phyloP scores from a whole-genome alignment of 148 eudicot genomes.

The Fagopyrum esculentum region DNA sequence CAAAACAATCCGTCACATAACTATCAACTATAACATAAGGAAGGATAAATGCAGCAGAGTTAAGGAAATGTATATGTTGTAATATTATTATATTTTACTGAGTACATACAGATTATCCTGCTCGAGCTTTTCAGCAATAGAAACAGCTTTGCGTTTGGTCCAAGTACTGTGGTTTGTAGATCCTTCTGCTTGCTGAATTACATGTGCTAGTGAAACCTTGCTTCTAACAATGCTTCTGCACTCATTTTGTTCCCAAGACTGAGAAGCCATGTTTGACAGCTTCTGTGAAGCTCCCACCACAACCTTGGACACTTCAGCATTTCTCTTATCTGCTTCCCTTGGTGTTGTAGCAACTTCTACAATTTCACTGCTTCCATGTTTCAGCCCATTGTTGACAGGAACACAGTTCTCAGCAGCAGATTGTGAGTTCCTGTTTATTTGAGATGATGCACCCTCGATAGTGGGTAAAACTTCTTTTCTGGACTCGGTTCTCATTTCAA shows the following conservation, averaged over 20 bases:
- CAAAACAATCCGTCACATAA: background rate
- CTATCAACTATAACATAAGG: background rate
- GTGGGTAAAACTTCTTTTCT: conserved; percentile 33
- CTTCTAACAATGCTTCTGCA: conserved; percentile 65
- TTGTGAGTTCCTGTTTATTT: conserved; percentile 19
- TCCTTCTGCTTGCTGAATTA: conserved; percentile 86
- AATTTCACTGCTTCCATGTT: conserved; percentile 53
- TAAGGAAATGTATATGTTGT: background rate
- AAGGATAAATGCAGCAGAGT: background rate
- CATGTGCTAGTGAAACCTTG: conserved; percentile 89
- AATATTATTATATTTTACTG: background rate
- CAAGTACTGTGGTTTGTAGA: conserved; percentile 54
- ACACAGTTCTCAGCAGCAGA: conserved; percentile 14
- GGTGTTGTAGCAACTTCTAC: conserved; percentile 61
- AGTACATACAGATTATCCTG: conserved; percentile 87
- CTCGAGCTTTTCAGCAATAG: conserved; percentile 94
- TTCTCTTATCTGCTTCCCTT: conserved; percentile 26
- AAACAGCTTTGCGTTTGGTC: conserved; percentile 85
- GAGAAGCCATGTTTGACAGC: conserved; percentile 21
- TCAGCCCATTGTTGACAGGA: conserved; percentile 22
- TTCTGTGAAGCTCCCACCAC: conserved; percentile 21
- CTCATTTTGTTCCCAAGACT: conserved; percentile 42
- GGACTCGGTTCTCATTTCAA: conserved; percentile 67
- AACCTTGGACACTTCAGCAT: conserved; percentile 18
- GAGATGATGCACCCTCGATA: conserved; percentile 27